Conservation (phyloP, 331 rosid species). For the Saraca asoca region DNA sequence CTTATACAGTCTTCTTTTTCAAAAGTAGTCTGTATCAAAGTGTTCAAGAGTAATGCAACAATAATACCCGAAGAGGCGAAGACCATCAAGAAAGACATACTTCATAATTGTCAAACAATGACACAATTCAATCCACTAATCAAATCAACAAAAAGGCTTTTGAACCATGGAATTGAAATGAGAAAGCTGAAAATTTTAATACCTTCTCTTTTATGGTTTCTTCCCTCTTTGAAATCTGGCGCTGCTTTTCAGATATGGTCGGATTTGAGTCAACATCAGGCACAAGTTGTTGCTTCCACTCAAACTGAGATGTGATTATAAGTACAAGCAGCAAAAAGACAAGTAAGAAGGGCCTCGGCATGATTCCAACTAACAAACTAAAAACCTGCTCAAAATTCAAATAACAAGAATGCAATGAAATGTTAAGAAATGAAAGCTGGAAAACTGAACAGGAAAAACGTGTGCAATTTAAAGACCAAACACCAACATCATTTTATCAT, state of each 20-base stretch:
- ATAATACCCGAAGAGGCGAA: too few species aligned
- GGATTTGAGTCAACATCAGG: conserved; percentile 59
- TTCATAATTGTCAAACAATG: not conserved
- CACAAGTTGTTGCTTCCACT: conserved; percentile 81
- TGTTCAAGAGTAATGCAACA: not conserved
- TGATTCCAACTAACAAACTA: conserved; percentile 42
- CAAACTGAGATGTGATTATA: conserved; percentile 85
- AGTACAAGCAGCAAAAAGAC: conserved; percentile 73
- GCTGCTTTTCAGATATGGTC: conserved; percentile 58
- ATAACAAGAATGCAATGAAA: conserved; percentile 21
- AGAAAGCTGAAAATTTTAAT: conserved; percentile 18
- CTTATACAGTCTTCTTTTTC: too few species aligned
- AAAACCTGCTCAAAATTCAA: conserved; percentile 47
- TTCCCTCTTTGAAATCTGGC: conserved; percentile 56
- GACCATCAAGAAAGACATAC: conserved; percentile 3
- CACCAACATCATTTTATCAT: not conserved
- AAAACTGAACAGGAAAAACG: not conserved
- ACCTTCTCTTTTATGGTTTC: conserved; percentile 86
- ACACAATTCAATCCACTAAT: conserved; percentile 4
- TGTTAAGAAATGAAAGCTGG: not conserved
- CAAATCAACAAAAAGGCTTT: not conserved
- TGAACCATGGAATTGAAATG: not conserved
- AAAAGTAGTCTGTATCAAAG: too few species aligned
- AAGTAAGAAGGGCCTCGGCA: conserved; percentile 85
- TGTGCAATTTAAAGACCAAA: not conserved